These are phyloP conservation scores for Gonium pectorale DNA, from an alignment of 139 green algal species.

Conservation along the genomic window DNA sequence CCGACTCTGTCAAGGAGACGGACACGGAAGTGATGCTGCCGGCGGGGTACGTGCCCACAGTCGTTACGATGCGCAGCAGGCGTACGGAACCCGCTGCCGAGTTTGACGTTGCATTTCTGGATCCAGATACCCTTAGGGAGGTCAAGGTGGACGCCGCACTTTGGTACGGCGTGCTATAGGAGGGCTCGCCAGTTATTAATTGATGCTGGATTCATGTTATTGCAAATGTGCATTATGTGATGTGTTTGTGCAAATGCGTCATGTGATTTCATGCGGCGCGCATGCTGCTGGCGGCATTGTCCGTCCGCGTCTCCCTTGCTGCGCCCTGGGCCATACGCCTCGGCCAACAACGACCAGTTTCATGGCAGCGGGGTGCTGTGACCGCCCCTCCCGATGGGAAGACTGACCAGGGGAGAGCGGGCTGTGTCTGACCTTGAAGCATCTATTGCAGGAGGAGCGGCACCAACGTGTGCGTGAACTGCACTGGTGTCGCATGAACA, in stretches of 20 bases:
- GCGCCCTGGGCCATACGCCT: no score
- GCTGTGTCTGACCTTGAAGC: no score
- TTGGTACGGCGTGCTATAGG: not conserved
- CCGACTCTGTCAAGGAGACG: not conserved
- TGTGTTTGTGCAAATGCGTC: not conserved
- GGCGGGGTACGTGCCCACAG: not conserved
- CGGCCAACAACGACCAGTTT: no score
- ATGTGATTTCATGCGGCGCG: not conserved
- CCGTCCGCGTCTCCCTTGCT: no score
- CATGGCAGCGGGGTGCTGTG: no score
- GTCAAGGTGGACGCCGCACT: not conserved
- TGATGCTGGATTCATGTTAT: not conserved
- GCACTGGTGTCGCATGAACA: no score
- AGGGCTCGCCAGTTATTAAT: not conserved
- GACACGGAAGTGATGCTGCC: not conserved
- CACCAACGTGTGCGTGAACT: no score
- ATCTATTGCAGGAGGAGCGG: no score
- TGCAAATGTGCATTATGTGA: not conserved
- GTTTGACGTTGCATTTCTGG: not conserved
- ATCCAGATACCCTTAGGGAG: not conserved
- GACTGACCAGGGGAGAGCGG: no score
- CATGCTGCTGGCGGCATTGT: not conserved
- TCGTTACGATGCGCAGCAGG: not conserved
- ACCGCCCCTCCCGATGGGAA: no score
- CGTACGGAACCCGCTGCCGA: not conserved